phyloP scores from a whole-genome alignment of 129 eudicot species.

The Flaveria robusta region DNA sequence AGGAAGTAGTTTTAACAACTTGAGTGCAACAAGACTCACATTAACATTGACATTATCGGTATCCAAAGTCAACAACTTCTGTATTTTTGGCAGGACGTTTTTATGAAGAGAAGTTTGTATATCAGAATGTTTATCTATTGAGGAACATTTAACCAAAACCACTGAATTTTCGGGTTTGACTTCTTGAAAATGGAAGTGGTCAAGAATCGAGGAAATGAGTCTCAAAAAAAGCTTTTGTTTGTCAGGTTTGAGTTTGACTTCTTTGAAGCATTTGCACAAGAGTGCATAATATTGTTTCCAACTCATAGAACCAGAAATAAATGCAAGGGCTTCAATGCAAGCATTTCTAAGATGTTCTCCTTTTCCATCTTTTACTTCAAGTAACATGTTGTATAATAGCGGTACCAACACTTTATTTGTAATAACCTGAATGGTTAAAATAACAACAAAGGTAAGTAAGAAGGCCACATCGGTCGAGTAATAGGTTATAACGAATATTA shows the following conservation, averaged over 20 bases:
- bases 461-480: background rate
- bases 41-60: constrained; percentile 69
- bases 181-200: constrained; percentile 61
- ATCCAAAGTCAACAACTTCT: constrained; percentile 60
- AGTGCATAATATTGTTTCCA: constrained; percentile 72
- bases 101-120: constrained; percentile 54
- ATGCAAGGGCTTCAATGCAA: constrained; percentile 72
- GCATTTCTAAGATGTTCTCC: constrained; percentile 75
- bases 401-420: constrained; percentile 66
- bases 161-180: constrained; percentile 22
- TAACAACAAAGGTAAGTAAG: background rate
- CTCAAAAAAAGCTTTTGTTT: constrained; percentile 70
- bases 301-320: constrained; percentile 63
- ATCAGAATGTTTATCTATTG: constrained; percentile 24
- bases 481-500: background rate
- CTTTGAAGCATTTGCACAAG: constrained; percentile 66
- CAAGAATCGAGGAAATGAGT: constrained; percentile 65
- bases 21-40: constrained; percentile 71
- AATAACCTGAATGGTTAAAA: constrained; percentile 49
- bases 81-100: constrained; percentile 64
- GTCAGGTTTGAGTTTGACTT: constrained; percentile 58
- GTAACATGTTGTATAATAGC: constrained; percentile 66
- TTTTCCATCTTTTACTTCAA: constrained; percentile 67
- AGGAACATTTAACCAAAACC: constrained; percentile 11
- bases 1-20: constrained; percentile 73